Conservation (phyloP, 2,329 filamentous ascomycete species). For the Paecilomyces fulvus region DNA sequence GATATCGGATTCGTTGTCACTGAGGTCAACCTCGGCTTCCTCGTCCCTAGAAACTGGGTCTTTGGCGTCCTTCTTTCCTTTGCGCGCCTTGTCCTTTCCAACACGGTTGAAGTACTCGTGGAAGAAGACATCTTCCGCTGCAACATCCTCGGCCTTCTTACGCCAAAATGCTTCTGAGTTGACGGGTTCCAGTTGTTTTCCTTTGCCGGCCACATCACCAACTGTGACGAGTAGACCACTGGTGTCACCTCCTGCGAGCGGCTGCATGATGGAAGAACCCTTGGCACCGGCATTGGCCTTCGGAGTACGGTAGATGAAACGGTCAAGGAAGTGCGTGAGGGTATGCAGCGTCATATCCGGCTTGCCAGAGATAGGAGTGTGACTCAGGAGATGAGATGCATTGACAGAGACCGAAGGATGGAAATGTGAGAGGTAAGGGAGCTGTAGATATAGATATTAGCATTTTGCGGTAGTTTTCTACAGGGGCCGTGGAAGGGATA, state of each 20-base stretch:
- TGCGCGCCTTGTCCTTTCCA: conserved; percentile 53
- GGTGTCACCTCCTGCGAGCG: conserved; percentile 58
- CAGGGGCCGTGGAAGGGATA: not conserved
- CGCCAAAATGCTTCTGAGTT: conserved; percentile 90
- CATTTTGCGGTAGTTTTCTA: not conserved
- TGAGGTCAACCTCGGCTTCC: conserved; percentile 41
- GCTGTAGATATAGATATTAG: conserved; percentile 12
- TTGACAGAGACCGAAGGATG: conserved; percentile 89
- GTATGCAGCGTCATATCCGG: conserved; percentile 86
- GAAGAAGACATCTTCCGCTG: conserved; percentile 93
- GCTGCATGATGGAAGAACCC: conserved; percentile 94
- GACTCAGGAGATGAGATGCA: conserved; percentile 61
- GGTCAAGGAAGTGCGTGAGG: conserved; percentile 90
- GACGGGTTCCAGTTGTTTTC: conserved; percentile 56
- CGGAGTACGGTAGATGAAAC: conserved; percentile 94
- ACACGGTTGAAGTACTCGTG: conserved; percentile 86
- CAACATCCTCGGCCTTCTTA: conserved; percentile 78
- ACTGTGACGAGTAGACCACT: conserved; percentile 54
- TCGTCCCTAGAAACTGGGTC: conserved; percentile 34
- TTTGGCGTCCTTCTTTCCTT: conserved; percentile 47
- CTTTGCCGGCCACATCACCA: conserved; percentile 32
- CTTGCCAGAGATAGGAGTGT: conserved; percentile 68
- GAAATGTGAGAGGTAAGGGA: conserved; percentile 71
- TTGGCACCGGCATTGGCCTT: conserved; percentile 59
- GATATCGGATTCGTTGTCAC: conserved; percentile 68